Percentiles rank a stretch among this genome's conserved stretches.
These are phyloP conservation scores for Gnomoniopsis sp. DNA, from an alignment of 2,329 filamentous ascomycete species.

Conservation along the genomic window DNA sequence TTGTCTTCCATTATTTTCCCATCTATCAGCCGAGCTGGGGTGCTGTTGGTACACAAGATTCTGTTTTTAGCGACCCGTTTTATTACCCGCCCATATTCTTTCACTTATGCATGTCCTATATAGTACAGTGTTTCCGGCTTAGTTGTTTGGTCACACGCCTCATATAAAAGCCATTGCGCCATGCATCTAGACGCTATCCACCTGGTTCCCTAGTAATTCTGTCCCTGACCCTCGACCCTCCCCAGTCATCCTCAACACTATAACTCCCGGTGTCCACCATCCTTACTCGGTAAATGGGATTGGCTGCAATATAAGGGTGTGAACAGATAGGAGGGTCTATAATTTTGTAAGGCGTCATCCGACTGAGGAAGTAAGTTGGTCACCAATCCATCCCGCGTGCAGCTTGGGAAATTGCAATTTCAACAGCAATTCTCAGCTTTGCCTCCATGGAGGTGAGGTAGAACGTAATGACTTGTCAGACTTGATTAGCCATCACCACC, in stretches of 20 bases:
- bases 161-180: constrained; percentile 1
- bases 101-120: not conserved
- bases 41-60: constrained; percentile 2
- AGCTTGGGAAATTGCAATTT: too few species aligned
- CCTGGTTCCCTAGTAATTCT: not conserved
- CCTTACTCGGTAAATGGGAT: too few species aligned
- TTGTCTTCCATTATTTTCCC: not conserved
- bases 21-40: not conserved
- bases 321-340: too few species aligned
- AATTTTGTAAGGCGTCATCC: too few species aligned
- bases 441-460: too few species aligned
- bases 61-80: constrained; percentile 15
- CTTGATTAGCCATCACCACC: too few species aligned
- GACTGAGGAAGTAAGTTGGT: too few species aligned
- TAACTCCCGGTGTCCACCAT: too few species aligned
- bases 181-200: not conserved
- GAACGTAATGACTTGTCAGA: too few species aligned
- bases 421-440: too few species aligned
- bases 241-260: not conserved
- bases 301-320: too few species aligned
- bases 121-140: not conserved
- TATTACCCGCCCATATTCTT: constrained; percentile 15
- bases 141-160: not conserved
- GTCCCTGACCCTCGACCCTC: not conserved
- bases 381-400: too few species aligned